Evolutionary conservation across 306 rosid genomes (phyloP).

Genomic region (Inga laurina): DNA sequence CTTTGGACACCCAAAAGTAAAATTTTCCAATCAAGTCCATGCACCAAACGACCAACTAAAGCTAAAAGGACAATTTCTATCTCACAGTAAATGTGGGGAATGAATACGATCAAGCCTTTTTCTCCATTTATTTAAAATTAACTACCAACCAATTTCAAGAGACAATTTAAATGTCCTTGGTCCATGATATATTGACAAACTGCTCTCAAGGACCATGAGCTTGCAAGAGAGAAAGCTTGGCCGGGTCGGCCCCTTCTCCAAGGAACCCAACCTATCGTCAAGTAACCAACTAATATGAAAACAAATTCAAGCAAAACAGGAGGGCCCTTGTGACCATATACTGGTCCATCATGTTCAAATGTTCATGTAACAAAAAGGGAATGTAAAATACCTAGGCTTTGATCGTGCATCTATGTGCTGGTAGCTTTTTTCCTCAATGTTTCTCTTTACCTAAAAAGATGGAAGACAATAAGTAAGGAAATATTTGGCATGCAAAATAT

Average conservation of each 20-base stretch:
- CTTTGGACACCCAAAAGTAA: neutral
- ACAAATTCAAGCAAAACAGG: neutral
- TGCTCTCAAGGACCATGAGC: neutral
- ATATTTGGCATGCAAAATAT: neutral
- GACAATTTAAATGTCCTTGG: neutral
- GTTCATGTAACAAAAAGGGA: neutral
- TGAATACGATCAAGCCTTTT: neutral
- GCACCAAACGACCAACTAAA: neutral
- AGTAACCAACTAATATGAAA: neutral
- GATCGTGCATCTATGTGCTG: too few relatives aligned
- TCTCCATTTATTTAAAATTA: neutral
- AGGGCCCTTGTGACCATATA: neutral
- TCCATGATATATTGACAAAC: neutral
- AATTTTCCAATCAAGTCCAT: neutral
- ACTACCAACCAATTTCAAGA: neutral
- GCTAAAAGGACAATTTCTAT: neutral
- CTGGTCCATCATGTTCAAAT: neutral
- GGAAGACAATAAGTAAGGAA: neutral
- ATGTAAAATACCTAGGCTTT: conserved; percentile 59
- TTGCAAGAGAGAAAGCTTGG: neutral
- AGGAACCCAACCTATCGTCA: neutral
- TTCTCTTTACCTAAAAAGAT: conserved; percentile 58
- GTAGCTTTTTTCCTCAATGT: conserved; percentile 51
- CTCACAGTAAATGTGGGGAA: too few relatives aligned
- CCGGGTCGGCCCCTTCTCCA: too few relatives aligned